Base-by-base conservation (phyloP, 1,284 basidiomycete genomes). In the Singerocomus rubriflavus region DNA sequence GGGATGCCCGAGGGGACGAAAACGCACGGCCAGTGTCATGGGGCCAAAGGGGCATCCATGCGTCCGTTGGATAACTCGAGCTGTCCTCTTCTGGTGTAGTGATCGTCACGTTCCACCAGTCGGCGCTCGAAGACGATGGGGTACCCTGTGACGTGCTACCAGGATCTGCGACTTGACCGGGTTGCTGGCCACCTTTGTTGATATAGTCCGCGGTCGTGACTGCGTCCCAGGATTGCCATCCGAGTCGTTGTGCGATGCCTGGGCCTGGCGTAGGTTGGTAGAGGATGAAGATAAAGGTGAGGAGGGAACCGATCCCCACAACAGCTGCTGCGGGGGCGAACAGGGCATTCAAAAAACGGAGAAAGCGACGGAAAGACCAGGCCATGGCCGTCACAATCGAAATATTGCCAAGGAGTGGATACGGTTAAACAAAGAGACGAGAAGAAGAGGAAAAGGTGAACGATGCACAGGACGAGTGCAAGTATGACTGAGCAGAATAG, bases 201-300 rank as follows among this genome's bases (percentile, higher is more conserved):
- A 58, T 35, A 31, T 54, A 39, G 29, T 52, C 49, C 4, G 48
- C 12, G 25, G 67, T 57, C 1, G 73, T 65, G 0, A 92, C 74
- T 5, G 76, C 59, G 38, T 91, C 91, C 90, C 91, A 94, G n/a
- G 88, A 78, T 60, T 95, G 92, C 92, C 91, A 94, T 16, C 91
- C 91, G n/a, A 93, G 71, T 44, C 80, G 77, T 59, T 93, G 89
- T 8, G 77, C 69, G 16, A 76, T 67, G 1, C 88, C 88, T 4
- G 91, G 91, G 5, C 85, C 85, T 5, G 77, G 72, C 12, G 78
- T 79, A 7, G 85, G 88, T 64, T 88, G 85, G 61, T 91, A 87
- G 33, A 91, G 79, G 30, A 90, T 73, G 64, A 90, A 88, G 37
- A 88, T 69, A 70, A 84, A 86, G 5, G 82, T 82, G 44, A 93